phyloP scores from a whole-genome alignment of 2,329 filamentous ascomycete species.

The Talaromyces amestolkiae region DNA sequence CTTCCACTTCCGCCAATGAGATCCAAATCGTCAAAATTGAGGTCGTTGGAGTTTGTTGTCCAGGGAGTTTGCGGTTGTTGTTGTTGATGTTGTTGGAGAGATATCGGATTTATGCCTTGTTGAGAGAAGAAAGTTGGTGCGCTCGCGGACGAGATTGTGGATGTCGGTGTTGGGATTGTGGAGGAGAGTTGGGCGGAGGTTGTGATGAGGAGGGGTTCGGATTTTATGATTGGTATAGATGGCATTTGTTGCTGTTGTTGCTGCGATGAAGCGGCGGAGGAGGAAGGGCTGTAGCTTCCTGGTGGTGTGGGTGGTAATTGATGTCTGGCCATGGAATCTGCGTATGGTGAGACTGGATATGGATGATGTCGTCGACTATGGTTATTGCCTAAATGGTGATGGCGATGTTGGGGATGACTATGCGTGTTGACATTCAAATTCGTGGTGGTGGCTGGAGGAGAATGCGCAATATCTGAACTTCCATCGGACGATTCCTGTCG shows the following conservation, averaged over 20 bases:
- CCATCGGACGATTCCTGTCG: slow-evolving; percentile 57
- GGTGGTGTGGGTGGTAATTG: slow-evolving; percentile 43
- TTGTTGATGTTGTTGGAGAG: slow-evolving; percentile 27
- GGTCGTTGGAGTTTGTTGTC: background rate
- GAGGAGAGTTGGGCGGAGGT: background rate
- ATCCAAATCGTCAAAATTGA: slow-evolving; percentile 17
- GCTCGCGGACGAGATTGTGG: slow-evolving; percentile 10
- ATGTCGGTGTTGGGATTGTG: slow-evolving; percentile 19
- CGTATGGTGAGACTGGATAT: slow-evolving; percentile 14
- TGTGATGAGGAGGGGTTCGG: slow-evolving; percentile 9
- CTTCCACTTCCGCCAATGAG: background rate
- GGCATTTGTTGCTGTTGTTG: background rate
- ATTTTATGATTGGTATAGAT: background rate
- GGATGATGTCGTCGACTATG: slow-evolving; percentile 13
- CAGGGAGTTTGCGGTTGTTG: slow-evolving; percentile 7
- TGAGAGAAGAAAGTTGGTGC: slow-evolving; percentile 25
- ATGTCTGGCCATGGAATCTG: slow-evolving; percentile 21
- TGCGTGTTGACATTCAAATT: slow-evolving; percentile 9
- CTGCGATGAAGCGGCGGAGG: slow-evolving; percentile 17
- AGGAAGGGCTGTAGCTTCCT: slow-evolving; percentile 36
- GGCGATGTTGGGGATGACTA: slow-evolving; percentile 14
- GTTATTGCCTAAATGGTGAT: background rate
- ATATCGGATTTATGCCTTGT: slow-evolving; percentile 38
- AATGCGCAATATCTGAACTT: slow-evolving; percentile 56
- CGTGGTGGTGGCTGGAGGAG: slow-evolving; percentile 27